These are phyloP conservation scores for Tilletiopsis washingtonensis DNA, from an alignment of 1,284 basidiomycete genomes.

Conservation along the genomic window DNA sequence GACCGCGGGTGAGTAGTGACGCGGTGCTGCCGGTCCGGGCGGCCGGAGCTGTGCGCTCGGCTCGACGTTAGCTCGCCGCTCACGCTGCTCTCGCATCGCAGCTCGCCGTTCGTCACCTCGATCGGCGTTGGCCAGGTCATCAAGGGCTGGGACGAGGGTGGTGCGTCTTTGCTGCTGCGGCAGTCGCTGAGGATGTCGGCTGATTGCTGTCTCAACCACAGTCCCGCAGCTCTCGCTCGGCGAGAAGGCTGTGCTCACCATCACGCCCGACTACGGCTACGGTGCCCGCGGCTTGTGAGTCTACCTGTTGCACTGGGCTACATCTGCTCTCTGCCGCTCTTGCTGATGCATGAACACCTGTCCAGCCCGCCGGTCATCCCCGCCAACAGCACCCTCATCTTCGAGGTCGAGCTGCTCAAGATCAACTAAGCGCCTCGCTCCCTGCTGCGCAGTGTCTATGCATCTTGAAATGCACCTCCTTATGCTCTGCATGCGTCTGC, in stretches of 20 bases:
- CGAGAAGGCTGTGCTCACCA: constrained; percentile 44
- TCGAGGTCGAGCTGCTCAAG: constrained; percentile 49
- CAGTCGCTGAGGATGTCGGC: neutral
- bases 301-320: constrained; percentile 1
- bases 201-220: too few species aligned
- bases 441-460: too few species aligned
- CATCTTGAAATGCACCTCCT: too few species aligned
- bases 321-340: neutral
- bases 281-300: constrained; percentile 22
- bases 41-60: too few species aligned
- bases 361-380: constrained; percentile 46
- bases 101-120: too few species aligned
- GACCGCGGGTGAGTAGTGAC: constrained; percentile 48
- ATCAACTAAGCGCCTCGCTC: constrained; percentile 45
- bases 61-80: too few species aligned
- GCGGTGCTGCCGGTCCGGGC: too few species aligned
- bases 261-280: constrained; percentile 48
- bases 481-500: too few species aligned
- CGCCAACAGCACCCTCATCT: constrained; percentile 36
- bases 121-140: constrained; percentile 48
- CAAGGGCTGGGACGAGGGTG: constrained; percentile 50
- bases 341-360: too few species aligned
- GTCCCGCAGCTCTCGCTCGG: constrained; percentile 48
- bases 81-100: neutral
- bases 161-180: too few species aligned